Evolutionary conservation across 2,329 filamentous ascomycete species (phyloP).

Genomic region (Aspergillus versicolor): DNA sequence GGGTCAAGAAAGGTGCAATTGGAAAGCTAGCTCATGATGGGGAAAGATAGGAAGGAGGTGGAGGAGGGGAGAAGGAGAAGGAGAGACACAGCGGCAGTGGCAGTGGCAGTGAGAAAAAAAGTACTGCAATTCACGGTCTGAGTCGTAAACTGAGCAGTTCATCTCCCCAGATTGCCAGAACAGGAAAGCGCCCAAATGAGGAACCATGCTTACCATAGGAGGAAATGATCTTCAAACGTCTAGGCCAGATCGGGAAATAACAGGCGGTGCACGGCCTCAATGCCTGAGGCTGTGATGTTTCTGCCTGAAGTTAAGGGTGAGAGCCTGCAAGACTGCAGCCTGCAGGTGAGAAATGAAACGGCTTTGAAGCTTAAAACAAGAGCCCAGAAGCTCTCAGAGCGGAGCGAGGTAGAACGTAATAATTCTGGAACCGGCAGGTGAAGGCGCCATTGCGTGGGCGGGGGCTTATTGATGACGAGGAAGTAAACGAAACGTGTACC

Average conservation of each 20-base stretch:
- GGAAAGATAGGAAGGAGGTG: neutral
- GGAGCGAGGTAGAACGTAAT: neutral
- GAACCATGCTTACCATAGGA: conserved; percentile 22
- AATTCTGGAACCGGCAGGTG: neutral
- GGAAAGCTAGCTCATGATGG: neutral
- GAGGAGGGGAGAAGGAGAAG: neutral
- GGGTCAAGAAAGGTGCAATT: neutral
- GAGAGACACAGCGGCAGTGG: neutral
- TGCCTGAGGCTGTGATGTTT: conserved; percentile 14
- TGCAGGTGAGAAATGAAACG: neutral
- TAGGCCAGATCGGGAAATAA: conserved; percentile 16
- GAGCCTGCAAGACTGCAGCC: neutral
- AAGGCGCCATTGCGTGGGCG: conserved; percentile 8
- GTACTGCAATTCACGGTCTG: conserved; percentile 1
- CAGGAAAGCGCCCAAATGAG: conserved; percentile 25
- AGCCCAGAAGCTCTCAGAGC: neutral
- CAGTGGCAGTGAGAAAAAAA: conserved; percentile 6
- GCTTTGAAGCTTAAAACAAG: neutral
- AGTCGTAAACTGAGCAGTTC: conserved; percentile 10
- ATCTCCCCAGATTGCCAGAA: conserved; percentile 22
- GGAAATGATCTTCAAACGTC: conserved; percentile 24
- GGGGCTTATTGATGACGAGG: conserved; percentile 8
- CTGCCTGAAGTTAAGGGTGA: neutral
- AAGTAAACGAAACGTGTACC: conserved; percentile 7
- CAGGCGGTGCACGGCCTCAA: neutral